Evolutionary conservation across 2,329 filamentous ascomycete species (phyloP).

Genomic region (Talaromyces sp.): DNA sequence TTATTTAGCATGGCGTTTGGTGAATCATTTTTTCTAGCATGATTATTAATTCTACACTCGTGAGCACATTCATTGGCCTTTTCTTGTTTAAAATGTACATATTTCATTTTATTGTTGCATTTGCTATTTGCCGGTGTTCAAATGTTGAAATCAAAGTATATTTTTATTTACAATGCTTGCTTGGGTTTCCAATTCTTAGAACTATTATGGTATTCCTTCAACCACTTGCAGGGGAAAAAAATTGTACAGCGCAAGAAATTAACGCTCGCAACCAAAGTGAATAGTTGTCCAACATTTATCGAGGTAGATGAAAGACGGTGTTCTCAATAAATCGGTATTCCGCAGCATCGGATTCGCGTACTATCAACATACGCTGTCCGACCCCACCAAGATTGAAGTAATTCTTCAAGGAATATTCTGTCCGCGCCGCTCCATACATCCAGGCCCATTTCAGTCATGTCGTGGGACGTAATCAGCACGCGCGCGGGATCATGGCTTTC

Average conservation of each 20-base stretch:
- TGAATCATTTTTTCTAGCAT: not conserved
- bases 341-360: constrained; percentile 42
- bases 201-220: not conserved
- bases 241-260: not conserved
- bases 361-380: constrained; percentile 38
- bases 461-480: constrained; percentile 36
- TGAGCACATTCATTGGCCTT: not conserved
- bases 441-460: constrained; percentile 44
- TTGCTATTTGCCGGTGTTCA: not conserved
- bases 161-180: not conserved
- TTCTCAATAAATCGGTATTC: constrained; percentile 37
- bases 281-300: not conserved
- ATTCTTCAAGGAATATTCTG: constrained; percentile 39
- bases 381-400: constrained; percentile 42
- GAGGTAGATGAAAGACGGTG: not conserved
- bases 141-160: not conserved
- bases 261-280: not conserved
- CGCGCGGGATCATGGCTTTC: constrained; percentile 11
- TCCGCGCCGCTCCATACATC: constrained; percentile 45
- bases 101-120: constrained; percentile 1
- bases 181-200: not conserved
- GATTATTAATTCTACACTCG: not conserved
- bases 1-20: constrained; percentile 1
- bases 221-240: not conserved
- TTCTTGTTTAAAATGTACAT: not conserved